Evolutionary conservation across 495 filamentous ascomycete species (phyloP), one percentile per base, ranked within the genome.

Genomic region (Penicillium chermesinum): DNA sequence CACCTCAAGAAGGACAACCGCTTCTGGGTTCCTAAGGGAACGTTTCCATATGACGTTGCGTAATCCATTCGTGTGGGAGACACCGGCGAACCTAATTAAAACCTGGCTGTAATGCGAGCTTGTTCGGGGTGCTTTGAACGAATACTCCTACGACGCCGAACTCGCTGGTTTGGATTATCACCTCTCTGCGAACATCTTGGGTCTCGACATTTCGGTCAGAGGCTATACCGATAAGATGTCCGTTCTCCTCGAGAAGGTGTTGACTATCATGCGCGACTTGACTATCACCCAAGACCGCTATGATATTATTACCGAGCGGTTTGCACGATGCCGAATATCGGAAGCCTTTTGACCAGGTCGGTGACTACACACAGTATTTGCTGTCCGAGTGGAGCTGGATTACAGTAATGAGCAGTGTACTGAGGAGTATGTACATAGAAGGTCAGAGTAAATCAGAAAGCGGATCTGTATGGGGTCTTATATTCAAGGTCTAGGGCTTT

Each of bases 1-100:
- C n/a, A n/a, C n/a, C n/a, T n/a, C 69, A 99, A 99, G 77, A 97
- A 97, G 68, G 93, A 99, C 55, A 94, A 99, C 57, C 88, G 82
- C 0, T 99, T 96, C 70, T 99, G 93, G 93, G 93, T 99, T 3
- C 93, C 93, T 1, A 96, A 95, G 65, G 93, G 84, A 0, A 95
- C 86, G 53, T 63, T 96, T n/a, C n/a, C 78, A 88, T 55, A 77
- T 95, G 34, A 86, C 81, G 41, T 76, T 94, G 52, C 80, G 87
- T 50, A 96, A 86, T 46, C 86, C 89, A 4, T 61, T 95, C 27
- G 79, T 84, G 17, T 83, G 81, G 63, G 78, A 86, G 2, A 90
- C 86, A 3, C 87, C 93, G 2, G 81, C 83, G 37, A 89, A 83
- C 42, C 67, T 78, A 15, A 82, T 95, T 25, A 91, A 89, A 60